Evolutionary conservation across 345 rosid genomes (phyloP).

Genomic region (Murraya paniculata): DNA sequence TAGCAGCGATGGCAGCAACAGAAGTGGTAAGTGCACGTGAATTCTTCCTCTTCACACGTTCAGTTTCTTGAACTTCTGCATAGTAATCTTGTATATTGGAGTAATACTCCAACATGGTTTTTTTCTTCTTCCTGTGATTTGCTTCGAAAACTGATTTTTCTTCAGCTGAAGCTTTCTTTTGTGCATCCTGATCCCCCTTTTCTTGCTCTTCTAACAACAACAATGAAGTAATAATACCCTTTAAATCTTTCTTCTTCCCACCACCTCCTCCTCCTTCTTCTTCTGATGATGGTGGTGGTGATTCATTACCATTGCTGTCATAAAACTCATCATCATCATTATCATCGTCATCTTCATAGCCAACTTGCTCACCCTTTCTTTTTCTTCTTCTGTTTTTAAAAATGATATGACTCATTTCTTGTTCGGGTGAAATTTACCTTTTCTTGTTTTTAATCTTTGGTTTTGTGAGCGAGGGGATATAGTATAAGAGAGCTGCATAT

Average conservation of each 20-base stretch:
- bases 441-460: neutral
- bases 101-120: constrained; percentile 37
- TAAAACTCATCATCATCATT: constrained; percentile 17
- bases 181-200: constrained; percentile 41
- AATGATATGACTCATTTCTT: neutral
- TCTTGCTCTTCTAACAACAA: constrained; percentile 60
- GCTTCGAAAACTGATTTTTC: constrained; percentile 45
- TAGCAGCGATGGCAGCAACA: constrained; percentile 25
- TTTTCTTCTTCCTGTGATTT: constrained; percentile 29
- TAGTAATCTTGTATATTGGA: constrained; percentile 31
- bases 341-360: constrained; percentile 22
- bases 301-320: constrained; percentile 14
- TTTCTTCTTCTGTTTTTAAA: constrained; percentile 3
- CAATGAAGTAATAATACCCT: constrained; percentile 49
- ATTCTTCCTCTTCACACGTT: constrained; percentile 39
- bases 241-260: constrained; percentile 38
- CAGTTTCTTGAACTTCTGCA: constrained; percentile 45
- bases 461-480: neutral
- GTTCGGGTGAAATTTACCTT: neutral
- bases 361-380: constrained; percentile 15
- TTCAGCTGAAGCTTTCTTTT: constrained; percentile 31
- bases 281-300: neutral
- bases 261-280: neutral
- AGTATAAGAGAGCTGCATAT: constrained; percentile 3
- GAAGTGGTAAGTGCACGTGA: constrained; percentile 49